These are phyloP conservation scores for Rhizopus microsporus DNA, from an alignment of 371 early-diverging fungal genomes.

Conservation along the genomic window DNA sequence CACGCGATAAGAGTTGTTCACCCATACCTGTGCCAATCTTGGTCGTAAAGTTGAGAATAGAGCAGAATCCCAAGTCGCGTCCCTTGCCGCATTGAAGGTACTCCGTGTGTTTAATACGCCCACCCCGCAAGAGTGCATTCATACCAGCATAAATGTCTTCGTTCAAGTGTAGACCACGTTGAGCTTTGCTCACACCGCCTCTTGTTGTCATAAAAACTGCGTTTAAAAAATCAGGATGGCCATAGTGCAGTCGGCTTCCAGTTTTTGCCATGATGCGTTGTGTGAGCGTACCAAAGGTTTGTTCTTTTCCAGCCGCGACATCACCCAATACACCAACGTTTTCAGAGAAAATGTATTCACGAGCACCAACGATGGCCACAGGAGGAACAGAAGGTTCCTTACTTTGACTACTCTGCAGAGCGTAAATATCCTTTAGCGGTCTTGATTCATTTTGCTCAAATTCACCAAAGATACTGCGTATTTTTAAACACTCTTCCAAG, in stretches of 20 bases:
- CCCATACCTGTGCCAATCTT: slow-evolving; percentile 93
- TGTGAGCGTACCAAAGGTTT: slow-evolving; percentile 86
- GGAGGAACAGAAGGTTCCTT: slow-evolving; percentile 37
- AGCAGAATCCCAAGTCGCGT: slow-evolving; percentile 87
- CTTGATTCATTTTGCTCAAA: slow-evolving; percentile 68
- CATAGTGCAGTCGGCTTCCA: slow-evolving; percentile 83
- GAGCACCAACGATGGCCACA: slow-evolving; percentile 88
- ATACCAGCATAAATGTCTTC: slow-evolving; percentile 95
- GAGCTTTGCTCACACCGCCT: slow-evolving; percentile 88
- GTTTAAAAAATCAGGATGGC: slow-evolving; percentile 92
- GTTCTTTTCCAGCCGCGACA: slow-evolving; percentile 89
- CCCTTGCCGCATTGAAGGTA: slow-evolving; percentile 93
- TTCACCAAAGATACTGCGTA: slow-evolving; percentile 86
- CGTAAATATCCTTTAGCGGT: slow-evolving; percentile 32
- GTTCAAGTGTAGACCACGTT: slow-evolving; percentile 87
- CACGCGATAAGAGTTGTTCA: slow-evolving; percentile 88
- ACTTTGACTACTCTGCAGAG: slow-evolving; percentile 11
- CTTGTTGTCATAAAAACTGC: slow-evolving; percentile 86
- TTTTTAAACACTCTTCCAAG: slow-evolving; percentile 86
- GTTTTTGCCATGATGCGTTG: slow-evolving; percentile 88
- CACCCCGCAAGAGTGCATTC: slow-evolving; percentile 83
- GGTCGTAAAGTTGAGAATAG: slow-evolving; percentile 85
- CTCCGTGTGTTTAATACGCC: slow-evolving; percentile 89
- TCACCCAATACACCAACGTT: slow-evolving; percentile 88
- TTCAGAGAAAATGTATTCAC: slow-evolving; percentile 90